phyloP scores from a whole-genome alignment of 2,329 filamentous ascomycete species.

The Epichloe brachyelytri region DNA sequence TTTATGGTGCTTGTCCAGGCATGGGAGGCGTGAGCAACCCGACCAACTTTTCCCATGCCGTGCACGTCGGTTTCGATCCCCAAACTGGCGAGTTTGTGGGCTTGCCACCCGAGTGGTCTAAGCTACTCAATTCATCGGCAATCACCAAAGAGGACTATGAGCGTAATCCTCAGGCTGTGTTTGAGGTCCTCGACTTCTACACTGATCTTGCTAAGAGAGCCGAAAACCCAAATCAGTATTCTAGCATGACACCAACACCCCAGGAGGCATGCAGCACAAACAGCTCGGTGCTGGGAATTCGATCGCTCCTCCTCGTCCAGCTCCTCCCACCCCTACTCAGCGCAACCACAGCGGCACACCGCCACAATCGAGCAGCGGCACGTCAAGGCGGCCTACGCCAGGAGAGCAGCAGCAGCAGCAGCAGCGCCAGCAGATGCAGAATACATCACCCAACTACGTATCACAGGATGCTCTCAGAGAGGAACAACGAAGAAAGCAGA shows the following conservation, averaged over 20 bases:
- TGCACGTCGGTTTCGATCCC: conserved; percentile 95
- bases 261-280: conserved; percentile 45
- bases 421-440: conserved; percentile 46
- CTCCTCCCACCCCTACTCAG: conserved; percentile 30
- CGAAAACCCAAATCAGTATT: conserved; percentile 56
- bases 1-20: conserved; percentile 89
- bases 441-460: conserved; percentile 40
- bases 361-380: conserved; percentile 22
- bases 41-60: conserved; percentile 93
- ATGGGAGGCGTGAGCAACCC: conserved; percentile 98
- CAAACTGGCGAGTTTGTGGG: conserved; percentile 92
- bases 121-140: conserved; percentile 86
- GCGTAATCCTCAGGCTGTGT: conserved; percentile 79
- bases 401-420: conserved; percentile 35
- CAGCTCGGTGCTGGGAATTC: conserved; percentile 43
- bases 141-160: conserved; percentile 98
- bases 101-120: conserved; percentile 91
- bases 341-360: conserved; percentile 30
- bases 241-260: conserved; percentile 57
- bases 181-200: conserved; percentile 76
- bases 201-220: conserved; percentile 68
- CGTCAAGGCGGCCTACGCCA: conserved; percentile 29
- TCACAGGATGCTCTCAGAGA: conserved; percentile 38
- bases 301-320: conserved; percentile 57
- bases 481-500: conserved; percentile 48